Percentiles rank a stretch among this genome's conserved stretches.
These are phyloP conservation scores for Cutaneotrichosporon sp. DNA, from an alignment of 1,284 basidiomycete genomes.

Conservation along the genomic window DNA sequence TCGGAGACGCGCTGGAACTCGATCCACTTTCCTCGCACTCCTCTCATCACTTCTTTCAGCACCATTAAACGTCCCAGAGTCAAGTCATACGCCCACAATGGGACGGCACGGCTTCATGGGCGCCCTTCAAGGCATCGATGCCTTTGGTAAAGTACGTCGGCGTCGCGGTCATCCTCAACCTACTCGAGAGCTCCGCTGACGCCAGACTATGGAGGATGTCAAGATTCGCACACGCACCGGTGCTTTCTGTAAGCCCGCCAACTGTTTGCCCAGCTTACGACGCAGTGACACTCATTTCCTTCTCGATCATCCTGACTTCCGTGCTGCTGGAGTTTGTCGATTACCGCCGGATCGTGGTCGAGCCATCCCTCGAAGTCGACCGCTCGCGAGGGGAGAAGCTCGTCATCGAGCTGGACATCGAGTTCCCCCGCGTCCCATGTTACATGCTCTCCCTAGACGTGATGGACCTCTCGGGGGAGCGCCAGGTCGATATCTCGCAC, in stretches of 20 bases:
- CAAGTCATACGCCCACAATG: conserved; percentile 23
- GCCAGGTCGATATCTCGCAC: conserved; percentile 82
- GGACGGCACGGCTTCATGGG: conserved; percentile 48
- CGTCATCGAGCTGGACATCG: conserved; percentile 85
- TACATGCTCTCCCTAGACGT: conserved; percentile 94
- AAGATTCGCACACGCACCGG: conserved; percentile 94
- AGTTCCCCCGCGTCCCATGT: conserved; percentile 95
- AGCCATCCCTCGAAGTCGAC: conserved; percentile 89
- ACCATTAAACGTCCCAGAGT: no score
- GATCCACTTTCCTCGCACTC: no score
- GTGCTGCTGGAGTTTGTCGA: conserved; percentile 92
- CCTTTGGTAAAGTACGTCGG: conserved; percentile 84
- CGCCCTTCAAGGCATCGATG: conserved; percentile 63
- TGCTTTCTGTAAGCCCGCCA: conserved; percentile 65
- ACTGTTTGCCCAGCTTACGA: conserved; percentile 2
- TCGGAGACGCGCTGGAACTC: background rate
- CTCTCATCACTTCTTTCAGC: no score
- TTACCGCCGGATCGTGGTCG: conserved; percentile 78
- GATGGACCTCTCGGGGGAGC: conserved; percentile 97
- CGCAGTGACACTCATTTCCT: conserved; percentile 84
- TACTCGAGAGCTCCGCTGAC: conserved; percentile 5
- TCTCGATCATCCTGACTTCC: conserved; percentile 85
- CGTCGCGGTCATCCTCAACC: no score
- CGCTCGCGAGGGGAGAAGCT: conserved; percentile 89
- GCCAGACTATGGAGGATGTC: conserved; percentile 91